Evolutionary conservation across 1,284 basidiomycete genomes (phyloP), one percentile per base, ranked within the genome.

Genomic region (Anthracocystis walkeri): DNA sequence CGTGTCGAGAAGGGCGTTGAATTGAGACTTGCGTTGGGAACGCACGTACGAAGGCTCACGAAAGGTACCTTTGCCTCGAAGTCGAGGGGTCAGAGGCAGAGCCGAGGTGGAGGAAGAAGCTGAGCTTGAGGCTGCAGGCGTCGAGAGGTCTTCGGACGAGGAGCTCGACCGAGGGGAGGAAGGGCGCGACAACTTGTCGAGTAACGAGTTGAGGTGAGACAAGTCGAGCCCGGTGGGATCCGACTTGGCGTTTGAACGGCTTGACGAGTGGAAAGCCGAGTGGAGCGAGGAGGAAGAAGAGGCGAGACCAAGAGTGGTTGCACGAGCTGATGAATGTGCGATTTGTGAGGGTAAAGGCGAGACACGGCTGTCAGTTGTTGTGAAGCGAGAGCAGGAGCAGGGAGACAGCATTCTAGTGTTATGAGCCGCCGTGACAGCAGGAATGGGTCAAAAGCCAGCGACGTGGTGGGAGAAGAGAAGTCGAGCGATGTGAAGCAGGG

Each of bases 1-100:
- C 38, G 74, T 73, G 52, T 75, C 73, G 40, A 78, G 74, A 10
- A 78, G 66, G 4, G 62, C 31, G 58, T 78, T 69, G 65, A 78
- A 76, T 23, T 65, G 68, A 20, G 60, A 54, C 53, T 74, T 76
- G 58, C 77, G 73, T 53, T 76, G 48, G 38, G 48, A 38, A 35
- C 76, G 65, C 21, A 64, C 48, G 57, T 63, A 58, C 35, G 51
- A 58, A 50, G 66, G 66, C 45, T 77, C 75, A 4, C 70, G 52
- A 18, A 66, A 60, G 23, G 64, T 18, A 25, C 59, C 64, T 40
- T 67, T 66, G 54, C 72, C 66, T 56, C 72, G 72, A 33, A 75
- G 72, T 16, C 72, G 72, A 50, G 72, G 72, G 10, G 72, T 70
- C 42, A 66, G 38, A 57, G 66, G 53, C 35, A 63, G 63, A 21